Percentiles rank a stretch among this genome's conserved stretches.
phyloP scores from a whole-genome alignment of 2,329 filamentous ascomycete genomes.

The Fusarium piperis region DNA sequence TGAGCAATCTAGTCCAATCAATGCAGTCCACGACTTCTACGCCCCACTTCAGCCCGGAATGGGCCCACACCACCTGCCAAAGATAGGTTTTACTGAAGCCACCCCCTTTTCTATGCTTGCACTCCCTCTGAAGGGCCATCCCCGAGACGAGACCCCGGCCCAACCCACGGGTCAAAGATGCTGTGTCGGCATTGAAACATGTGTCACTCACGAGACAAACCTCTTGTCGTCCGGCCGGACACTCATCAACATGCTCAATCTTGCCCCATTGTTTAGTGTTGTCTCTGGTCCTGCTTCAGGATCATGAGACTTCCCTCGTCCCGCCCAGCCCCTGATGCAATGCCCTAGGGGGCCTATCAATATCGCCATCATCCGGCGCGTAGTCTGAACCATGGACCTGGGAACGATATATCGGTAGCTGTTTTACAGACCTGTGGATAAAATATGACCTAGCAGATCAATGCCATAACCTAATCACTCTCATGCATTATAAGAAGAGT shows the following conservation, averaged over 20 bases:
- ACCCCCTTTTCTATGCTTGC: background rate
- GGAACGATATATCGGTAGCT: background rate
- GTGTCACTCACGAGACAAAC: background rate
- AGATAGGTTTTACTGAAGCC: background rate
- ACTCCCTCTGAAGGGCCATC: conserved; percentile 18
- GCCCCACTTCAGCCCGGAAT: conserved; percentile 12
- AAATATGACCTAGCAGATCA: background rate
- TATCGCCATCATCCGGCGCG: background rate
- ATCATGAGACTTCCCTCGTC: background rate
- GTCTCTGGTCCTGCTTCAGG: background rate
- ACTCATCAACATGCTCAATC: background rate
- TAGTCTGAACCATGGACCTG: background rate
- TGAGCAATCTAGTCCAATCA: conserved; percentile 25
- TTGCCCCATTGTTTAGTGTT: background rate
- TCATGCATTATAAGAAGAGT: background rate
- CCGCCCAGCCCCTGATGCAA: background rate
- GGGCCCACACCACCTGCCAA: background rate
- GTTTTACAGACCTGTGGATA: background rate
- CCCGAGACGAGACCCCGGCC: background rate
- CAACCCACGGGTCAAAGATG: background rate
- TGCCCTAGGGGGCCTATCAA: background rate
- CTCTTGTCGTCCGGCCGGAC: background rate
- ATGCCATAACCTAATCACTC: background rate
- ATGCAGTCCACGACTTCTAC: conserved; percentile 15
- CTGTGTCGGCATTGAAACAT: background rate